Conservation (phyloP, 2,329 filamentous ascomycete genomes). For the Monosporascus sp. region DNA sequence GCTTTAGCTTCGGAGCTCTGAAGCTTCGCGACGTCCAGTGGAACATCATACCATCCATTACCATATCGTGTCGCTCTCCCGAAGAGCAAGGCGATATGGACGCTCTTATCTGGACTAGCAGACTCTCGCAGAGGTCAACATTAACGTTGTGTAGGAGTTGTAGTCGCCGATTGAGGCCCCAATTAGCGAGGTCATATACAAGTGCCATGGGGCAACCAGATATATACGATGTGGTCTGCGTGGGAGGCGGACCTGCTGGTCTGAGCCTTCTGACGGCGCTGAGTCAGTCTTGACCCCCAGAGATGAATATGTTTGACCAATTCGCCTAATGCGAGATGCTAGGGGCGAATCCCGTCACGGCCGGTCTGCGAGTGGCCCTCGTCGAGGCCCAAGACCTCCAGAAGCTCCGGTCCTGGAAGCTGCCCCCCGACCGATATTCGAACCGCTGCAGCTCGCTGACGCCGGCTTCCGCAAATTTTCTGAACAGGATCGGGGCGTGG, state of each 20-base stretch:
- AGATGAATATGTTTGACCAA: neutral
- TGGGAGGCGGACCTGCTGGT: slow-evolving; percentile 84
- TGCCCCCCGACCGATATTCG: slow-evolving; percentile 67
- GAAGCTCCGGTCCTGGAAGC: slow-evolving; percentile 61
- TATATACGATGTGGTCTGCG: slow-evolving; percentile 89
- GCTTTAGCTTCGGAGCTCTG: neutral
- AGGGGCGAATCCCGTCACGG: slow-evolving; percentile 73
- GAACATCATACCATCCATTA: neutral
- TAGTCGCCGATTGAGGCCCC: slow-evolving; percentile 31
- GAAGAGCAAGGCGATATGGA: slow-evolving; percentile 17
- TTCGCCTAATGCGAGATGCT: slow-evolving; percentile 2
- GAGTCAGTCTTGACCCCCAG: slow-evolving; percentile 43
- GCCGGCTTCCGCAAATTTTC: slow-evolving; percentile 76
- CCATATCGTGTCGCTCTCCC: neutral
- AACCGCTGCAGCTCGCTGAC: slow-evolving; percentile 96
- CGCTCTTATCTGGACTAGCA: slow-evolving; percentile 12
- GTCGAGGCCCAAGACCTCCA: slow-evolving; percentile 84
- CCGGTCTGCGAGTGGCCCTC: slow-evolving; percentile 75
- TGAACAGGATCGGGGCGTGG: slow-evolving; percentile 84
- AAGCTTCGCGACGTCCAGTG: neutral
- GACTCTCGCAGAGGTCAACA: slow-evolving; percentile 15
- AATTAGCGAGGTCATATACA: slow-evolving; percentile 36
- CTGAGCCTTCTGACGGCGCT: slow-evolving; percentile 75
- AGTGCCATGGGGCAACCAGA: slow-evolving; percentile 47
- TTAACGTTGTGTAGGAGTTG: slow-evolving; percentile 41